Conservation (phyloP, 495 filamentous ascomycete genomes). For the Wilcoxina mikolae region DNA sequence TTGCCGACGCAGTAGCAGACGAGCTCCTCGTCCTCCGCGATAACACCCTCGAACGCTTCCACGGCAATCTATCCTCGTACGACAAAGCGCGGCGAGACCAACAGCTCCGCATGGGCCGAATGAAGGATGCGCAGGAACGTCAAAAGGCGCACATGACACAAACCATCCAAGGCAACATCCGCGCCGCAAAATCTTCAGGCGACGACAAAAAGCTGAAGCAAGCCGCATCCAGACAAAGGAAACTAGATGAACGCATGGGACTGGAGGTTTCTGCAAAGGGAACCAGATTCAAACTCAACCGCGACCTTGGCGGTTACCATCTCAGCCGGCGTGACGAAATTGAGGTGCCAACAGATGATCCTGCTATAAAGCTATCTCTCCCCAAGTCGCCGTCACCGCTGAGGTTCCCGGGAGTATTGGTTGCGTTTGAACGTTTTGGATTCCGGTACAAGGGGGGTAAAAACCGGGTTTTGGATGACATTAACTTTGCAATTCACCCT, state of each 20-base stretch:
- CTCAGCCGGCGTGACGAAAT: constrained; percentile 44
- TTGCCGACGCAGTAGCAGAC: constrained; percentile 54
- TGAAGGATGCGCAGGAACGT: constrained; percentile 65
- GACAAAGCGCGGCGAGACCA: constrained; percentile 51
- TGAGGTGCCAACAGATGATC: constrained; percentile 53
- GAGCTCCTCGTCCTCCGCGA: constrained; percentile 64
- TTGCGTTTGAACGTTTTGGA: constrained; percentile 49
- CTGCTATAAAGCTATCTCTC: constrained; percentile 40
- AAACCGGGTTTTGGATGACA: constrained; percentile 36
- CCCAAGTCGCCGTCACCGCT: constrained; percentile 46
- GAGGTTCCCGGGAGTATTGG: constrained; percentile 55
- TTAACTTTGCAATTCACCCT: constrained; percentile 49
- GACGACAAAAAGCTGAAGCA: constrained; percentile 68
- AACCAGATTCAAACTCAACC: constrained; percentile 60
- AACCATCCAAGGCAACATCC: constrained; percentile 53
- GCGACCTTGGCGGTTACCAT: constrained; percentile 52
- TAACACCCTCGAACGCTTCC: constrained; percentile 50
- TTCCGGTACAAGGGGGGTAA: constrained; percentile 39
- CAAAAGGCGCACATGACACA: constrained; percentile 64
- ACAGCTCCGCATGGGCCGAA: constrained; percentile 43
- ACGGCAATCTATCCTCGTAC: constrained; percentile 54
- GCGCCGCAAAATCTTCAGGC: constrained; percentile 51
- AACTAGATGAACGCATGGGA: constrained; percentile 64
- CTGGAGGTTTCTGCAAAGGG: constrained; percentile 56
- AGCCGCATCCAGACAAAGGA: constrained; percentile 65